These are phyloP conservation scores for Myxozyma geophila DNA, from an alignment of 805 yeast genomes.

Conservation along the genomic window DNA sequence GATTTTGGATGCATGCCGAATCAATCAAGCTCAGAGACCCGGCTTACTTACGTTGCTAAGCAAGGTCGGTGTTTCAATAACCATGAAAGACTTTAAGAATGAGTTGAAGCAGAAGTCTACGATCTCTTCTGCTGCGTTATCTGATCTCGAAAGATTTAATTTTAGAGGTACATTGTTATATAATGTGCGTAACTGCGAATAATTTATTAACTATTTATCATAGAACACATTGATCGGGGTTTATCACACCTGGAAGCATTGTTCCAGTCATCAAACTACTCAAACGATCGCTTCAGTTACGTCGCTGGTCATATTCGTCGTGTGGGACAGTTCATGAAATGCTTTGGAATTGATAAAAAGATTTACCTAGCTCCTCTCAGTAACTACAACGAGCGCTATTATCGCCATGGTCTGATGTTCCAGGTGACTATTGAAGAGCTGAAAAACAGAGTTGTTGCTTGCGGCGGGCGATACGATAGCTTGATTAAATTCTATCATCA, in stretches of 20 bases:
- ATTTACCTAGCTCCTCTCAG: slow-evolving; percentile 78
- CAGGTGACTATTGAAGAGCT: slow-evolving; percentile 74
- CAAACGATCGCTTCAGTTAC: slow-evolving; percentile 71
- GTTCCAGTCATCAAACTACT: slow-evolving; percentile 41
- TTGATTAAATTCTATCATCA: slow-evolving; percentile 70
- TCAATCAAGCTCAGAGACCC: slow-evolving; percentile 72
- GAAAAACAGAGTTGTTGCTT: slow-evolving; percentile 63
- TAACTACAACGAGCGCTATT: slow-evolving; percentile 80
- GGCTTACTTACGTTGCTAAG: slow-evolving; percentile 75
- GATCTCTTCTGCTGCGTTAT: slow-evolving; percentile 78
- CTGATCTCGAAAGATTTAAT: slow-evolving; percentile 80
- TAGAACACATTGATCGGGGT: slow-evolving; percentile 11
- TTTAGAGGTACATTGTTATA: slow-evolving; percentile 51
- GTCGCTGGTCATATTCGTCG: slow-evolving; percentile 65
- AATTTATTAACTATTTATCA: too few species aligned
- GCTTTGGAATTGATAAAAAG: slow-evolving; percentile 62
- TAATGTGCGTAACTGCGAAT: too few species aligned
- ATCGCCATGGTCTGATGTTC: slow-evolving; percentile 83
- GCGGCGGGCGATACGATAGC: slow-evolving; percentile 92
- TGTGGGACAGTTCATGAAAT: slow-evolving; percentile 58
- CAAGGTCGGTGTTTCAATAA: slow-evolving; percentile 71
- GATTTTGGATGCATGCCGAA: slow-evolving; percentile 78
- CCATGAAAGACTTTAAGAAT: slow-evolving; percentile 60
- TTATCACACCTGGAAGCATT: slow-evolving; percentile 49
- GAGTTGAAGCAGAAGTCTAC: slow-evolving; percentile 68